Evolutionary conservation across 805 yeast species (phyloP).

Genomic region (Ogataea glucozyma): DNA sequence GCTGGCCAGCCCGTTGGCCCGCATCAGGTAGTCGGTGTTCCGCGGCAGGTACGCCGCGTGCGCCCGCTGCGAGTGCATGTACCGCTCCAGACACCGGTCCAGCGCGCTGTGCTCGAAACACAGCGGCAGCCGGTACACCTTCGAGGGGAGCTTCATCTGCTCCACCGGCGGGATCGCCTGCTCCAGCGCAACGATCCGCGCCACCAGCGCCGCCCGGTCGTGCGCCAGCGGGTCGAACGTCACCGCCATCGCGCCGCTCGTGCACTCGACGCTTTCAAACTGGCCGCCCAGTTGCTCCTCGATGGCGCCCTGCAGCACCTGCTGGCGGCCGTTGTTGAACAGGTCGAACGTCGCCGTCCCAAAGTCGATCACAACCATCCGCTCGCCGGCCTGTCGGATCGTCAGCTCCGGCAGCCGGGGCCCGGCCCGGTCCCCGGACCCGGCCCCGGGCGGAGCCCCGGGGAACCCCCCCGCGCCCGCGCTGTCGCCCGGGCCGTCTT

Average conservation of each 20-base stretch:
- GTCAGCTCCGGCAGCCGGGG: conserved; percentile 73
- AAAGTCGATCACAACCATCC: conserved; percentile 87
- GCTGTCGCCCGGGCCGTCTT: conserved; percentile 39
- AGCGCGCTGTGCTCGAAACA: conserved; percentile 93
- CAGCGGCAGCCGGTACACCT: conserved; percentile 84
- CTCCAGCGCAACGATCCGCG: conserved; percentile 70
- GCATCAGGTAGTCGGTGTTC: conserved; percentile 91
- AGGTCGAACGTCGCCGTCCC: conserved; percentile 85
- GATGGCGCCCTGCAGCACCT: conserved; percentile 74
- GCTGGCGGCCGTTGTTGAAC: conserved; percentile 67
- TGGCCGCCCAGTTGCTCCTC: conserved; percentile 63
- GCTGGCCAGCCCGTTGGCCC: conserved; percentile 78
- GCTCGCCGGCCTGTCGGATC: conserved; percentile 96
- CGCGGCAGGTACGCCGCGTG: conserved; percentile 98
- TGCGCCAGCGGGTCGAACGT: conserved; percentile 70
- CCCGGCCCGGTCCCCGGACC: too few species aligned
- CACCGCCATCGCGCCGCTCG: conserved; percentile 90
- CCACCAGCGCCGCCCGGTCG: conserved; percentile 60
- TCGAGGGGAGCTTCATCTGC: conserved; percentile 83
- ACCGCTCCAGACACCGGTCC: conserved; percentile 83
- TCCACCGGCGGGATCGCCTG: conserved; percentile 67
- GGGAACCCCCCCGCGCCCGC: too few species aligned
- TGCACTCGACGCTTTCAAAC: conserved; percentile 92
- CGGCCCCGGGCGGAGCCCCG: too few species aligned
- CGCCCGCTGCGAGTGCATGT: conserved; percentile 88